Evolutionary conservation across 2,329 filamentous ascomycete genomes (phyloP).

Genomic region (Zalaria obscura): DNA sequence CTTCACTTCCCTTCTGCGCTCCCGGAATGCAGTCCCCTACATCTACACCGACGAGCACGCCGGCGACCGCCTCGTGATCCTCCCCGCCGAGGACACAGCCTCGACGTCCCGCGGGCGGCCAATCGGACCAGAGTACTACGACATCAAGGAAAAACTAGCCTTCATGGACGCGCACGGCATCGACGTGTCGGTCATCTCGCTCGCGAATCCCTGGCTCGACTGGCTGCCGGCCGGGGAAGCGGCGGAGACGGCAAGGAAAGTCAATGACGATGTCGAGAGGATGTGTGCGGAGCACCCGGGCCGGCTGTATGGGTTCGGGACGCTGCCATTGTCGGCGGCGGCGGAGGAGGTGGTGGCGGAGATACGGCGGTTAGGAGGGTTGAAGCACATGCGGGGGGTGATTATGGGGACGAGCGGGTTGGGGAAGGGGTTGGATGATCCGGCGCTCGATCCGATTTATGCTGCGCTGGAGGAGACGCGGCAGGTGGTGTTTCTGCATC

Average conservation of each 20-base stretch:
- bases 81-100: slow-evolving; percentile 34
- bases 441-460: slow-evolving; percentile 57
- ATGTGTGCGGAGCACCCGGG: slow-evolving; percentile 55
- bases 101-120: slow-evolving; percentile 54
- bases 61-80: slow-evolving; percentile 53
- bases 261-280: slow-evolving; percentile 65
- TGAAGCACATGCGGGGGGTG: slow-evolving; percentile 65
- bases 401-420: slow-evolving; percentile 78
- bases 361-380: slow-evolving; percentile 44
- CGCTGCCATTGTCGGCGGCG: slow-evolving; percentile 61
- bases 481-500: slow-evolving; percentile 70
- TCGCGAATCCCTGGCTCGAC: slow-evolving; percentile 91
- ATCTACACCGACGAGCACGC: slow-evolving; percentile 47
- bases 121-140: slow-evolving; percentile 70
- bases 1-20: slow-evolving; percentile 43
- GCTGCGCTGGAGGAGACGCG: slow-evolving; percentile 48
- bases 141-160: slow-evolving; percentile 61
- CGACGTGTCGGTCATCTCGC: slow-evolving; percentile 68
- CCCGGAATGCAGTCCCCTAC: slow-evolving; percentile 50
- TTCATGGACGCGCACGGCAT: slow-evolving; percentile 84
- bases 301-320: slow-evolving; percentile 68
- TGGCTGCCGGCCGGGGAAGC: slow-evolving; percentile 54
- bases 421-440: slow-evolving; percentile 69
- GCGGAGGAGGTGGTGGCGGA: slow-evolving; percentile 46
- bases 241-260: slow-evolving; percentile 44